Conservation (phyloP, 192 early-diverging fungal genomes). For the Backusella morwellensis region DNA sequence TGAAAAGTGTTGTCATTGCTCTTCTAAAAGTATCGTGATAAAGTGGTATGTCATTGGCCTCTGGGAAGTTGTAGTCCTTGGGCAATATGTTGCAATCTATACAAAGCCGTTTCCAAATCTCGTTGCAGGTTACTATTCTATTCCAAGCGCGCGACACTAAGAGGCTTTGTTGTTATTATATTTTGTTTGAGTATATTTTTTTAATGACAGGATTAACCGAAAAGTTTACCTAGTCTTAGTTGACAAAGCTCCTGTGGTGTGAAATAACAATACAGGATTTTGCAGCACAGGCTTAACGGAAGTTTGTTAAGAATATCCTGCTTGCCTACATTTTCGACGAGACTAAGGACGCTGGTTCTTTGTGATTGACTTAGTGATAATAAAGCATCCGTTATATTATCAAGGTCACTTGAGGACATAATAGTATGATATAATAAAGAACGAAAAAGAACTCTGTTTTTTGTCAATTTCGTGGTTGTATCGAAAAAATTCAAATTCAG, state of each 20-base stretch:
- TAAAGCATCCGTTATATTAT: neutral
- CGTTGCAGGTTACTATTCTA: neutral
- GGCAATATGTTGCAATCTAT: conserved; percentile 10
- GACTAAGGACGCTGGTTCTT: neutral
- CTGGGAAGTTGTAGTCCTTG: neutral
- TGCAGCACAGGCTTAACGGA: neutral
- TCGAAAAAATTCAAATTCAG: too few relatives aligned
- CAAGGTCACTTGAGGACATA: neutral
- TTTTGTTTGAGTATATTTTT: neutral
- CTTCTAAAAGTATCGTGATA: conserved; percentile 13
- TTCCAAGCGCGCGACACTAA: conserved; percentile 20
- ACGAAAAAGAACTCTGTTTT: neutral
- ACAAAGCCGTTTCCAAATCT: conserved; percentile 1
- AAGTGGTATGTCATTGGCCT: neutral
- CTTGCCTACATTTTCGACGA: neutral
- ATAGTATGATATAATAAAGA: neutral
- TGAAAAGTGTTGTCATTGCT: neutral
- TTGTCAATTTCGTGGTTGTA: too few relatives aligned
- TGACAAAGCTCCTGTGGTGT: conserved; percentile 10
- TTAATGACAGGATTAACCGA: neutral
- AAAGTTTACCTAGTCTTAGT: conserved; percentile 10
- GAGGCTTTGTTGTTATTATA: neutral
- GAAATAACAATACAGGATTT: conserved; percentile 4
- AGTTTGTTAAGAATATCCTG: neutral
- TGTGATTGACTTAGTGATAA: neutral